A percentile compares a stretch with the other conserved stretches of the same genome.
These are phyloP conservation scores for Iris pallida DNA, from an alignment of 116 monocot genomes.

Conservation along the genomic window DNA sequence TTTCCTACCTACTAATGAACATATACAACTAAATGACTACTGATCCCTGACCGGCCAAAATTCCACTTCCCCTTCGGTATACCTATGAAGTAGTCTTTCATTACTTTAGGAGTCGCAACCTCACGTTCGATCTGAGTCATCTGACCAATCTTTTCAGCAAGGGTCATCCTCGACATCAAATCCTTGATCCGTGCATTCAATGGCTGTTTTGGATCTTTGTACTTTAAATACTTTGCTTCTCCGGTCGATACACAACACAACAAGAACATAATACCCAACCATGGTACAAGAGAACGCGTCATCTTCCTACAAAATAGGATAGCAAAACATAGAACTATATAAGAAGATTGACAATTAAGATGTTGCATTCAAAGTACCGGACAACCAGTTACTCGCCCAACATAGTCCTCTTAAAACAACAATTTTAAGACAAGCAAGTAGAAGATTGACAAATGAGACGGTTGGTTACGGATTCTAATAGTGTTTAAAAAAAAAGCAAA, in stretches of 20 bases:
- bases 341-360: too few relatives aligned
- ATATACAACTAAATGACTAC: neutral
- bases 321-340: too few relatives aligned
- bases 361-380: too few relatives aligned
- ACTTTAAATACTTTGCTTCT: constrained; percentile 24
- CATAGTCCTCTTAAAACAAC: too few relatives aligned
- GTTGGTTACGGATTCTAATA: too few relatives aligned
- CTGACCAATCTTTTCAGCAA: constrained; percentile 62
- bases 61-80: neutral
- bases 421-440: too few relatives aligned
- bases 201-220: constrained; percentile 34
- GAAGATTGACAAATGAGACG: too few relatives aligned
- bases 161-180: constrained; percentile 42
- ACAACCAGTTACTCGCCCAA: too few relatives aligned
- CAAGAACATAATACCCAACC: constrained; percentile 14
- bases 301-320: constrained; percentile 3
- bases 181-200: constrained; percentile 32
- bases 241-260: constrained; percentile 2
- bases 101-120: constrained; percentile 30
- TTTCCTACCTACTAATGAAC: neutral
- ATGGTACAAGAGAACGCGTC: constrained; percentile 1
- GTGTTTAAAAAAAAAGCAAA: too few relatives aligned
- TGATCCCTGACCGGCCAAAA: neutral
- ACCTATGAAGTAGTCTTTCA: constrained; percentile 59
- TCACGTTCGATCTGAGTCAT: constrained; percentile 54